Evolutionary conservation across 2,329 filamentous ascomycete species (phyloP).

Genomic region (Trichocomaceae sp.): DNA sequence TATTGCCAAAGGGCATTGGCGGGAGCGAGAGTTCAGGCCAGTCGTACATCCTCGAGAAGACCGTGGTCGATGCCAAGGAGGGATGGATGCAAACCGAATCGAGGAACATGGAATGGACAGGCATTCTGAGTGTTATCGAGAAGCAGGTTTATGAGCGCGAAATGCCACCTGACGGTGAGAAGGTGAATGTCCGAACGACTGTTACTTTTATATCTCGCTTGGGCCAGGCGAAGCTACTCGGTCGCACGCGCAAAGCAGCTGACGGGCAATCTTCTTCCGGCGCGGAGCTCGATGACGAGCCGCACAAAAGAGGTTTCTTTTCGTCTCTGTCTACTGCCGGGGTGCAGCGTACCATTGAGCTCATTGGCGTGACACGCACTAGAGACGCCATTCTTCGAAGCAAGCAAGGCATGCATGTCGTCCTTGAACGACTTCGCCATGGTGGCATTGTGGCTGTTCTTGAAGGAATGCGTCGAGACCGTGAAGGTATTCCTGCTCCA

Average conservation of each 20-base stretch:
- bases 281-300: conserved; percentile 44
- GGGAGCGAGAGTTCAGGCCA: conserved; percentile 54
- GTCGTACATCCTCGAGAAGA: conserved; percentile 58
- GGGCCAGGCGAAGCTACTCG: conserved; percentile 50
- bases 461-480: conserved; percentile 62
- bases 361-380: conserved; percentile 55
- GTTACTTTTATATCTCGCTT: conserved; percentile 58
- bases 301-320: conserved; percentile 51
- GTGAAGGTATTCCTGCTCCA: conserved; percentile 32
- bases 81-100: conserved; percentile 62
- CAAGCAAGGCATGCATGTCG: conserved; percentile 61
- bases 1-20: conserved; percentile 54
- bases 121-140: conserved; percentile 58
- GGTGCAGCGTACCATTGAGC: conserved; percentile 58
- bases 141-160: conserved; percentile 50
- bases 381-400: conserved; percentile 56
- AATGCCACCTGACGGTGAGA: conserved; percentile 25
- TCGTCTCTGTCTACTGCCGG: conserved; percentile 53
- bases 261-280: conserved; percentile 26
- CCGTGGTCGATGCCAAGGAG: conserved; percentile 54
- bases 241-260: conserved; percentile 28
- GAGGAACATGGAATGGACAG: conserved; percentile 60
- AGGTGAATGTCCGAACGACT: conserved; percentile 52
- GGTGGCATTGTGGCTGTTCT: conserved; percentile 64
- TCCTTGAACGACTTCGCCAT: conserved; percentile 55